Evolutionary conservation across 2,329 filamentous ascomycete species (phyloP).

Genomic region (Colletotrichum spaethianum): DNA sequence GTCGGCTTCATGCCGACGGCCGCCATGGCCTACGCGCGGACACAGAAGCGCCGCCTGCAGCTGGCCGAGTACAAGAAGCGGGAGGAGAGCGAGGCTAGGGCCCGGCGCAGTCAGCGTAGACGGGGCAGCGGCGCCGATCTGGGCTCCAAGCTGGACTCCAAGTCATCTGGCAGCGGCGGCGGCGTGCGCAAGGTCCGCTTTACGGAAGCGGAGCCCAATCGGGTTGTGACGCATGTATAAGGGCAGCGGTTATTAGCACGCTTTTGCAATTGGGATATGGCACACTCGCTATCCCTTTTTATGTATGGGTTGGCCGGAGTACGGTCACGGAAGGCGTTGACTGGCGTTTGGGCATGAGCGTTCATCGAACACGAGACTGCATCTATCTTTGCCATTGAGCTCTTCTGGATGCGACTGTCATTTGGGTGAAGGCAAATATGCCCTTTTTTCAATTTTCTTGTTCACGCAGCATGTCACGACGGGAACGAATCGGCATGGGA

Average conservation of each 20-base stretch:
- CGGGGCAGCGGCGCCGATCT: constrained; percentile 50
- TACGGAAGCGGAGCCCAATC: constrained; percentile 53
- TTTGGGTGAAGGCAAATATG: constrained; percentile 14
- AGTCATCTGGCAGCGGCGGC: constrained; percentile 41
- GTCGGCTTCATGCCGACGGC: constrained; percentile 77
- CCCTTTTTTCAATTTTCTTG: constrained; percentile 16
- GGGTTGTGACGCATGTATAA: constrained; percentile 35
- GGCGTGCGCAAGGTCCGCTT: constrained; percentile 57
- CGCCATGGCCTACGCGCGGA: constrained; percentile 70
- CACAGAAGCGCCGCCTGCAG: constrained; percentile 71
- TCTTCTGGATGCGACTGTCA: constrained; percentile 6
- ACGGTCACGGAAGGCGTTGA: constrained; percentile 11
- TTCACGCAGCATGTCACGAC: not conserved
- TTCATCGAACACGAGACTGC: constrained; percentile 10
- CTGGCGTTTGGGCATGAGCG: constrained; percentile 16
- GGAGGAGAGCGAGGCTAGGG: constrained; percentile 73
- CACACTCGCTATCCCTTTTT: not conserved
- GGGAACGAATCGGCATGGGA: constrained; percentile 7
- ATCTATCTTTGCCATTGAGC: not conserved
- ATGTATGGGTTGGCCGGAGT: not conserved
- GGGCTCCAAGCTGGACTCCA: constrained; percentile 22
- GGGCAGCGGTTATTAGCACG: not conserved
- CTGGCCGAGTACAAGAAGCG: constrained; percentile 74
- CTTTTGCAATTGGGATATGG: not conserved
- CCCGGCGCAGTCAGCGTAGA: constrained; percentile 67